Evolutionary conservation across 768 basidiomycete species (phyloP).

Genomic region (Paxillus ammoniavirescens): DNA sequence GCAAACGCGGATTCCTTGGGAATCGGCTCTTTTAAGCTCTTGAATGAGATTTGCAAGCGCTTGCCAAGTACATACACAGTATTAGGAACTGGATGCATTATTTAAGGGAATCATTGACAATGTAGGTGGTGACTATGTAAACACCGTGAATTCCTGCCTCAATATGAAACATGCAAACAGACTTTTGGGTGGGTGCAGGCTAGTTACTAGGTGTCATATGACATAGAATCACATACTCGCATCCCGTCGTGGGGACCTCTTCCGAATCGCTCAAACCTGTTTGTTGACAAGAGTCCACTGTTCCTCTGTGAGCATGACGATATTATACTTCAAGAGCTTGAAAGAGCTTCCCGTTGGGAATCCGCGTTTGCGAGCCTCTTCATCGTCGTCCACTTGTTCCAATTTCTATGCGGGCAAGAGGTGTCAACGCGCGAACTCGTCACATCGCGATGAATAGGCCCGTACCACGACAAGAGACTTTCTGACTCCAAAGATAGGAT

Average conservation of each 20-base stretch:
- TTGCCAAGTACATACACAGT: too few species aligned
- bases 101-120: too few species aligned
- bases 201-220: too few species aligned
- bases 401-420: slow-evolving; percentile 41
- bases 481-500: slow-evolving; percentile 83
- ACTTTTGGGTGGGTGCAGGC: too few species aligned
- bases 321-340: slow-evolving; percentile 46
- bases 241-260: neutral
- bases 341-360: slow-evolving; percentile 46
- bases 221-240: too few species aligned
- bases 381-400: slow-evolving; percentile 51
- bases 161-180: too few species aligned
- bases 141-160: too few species aligned
- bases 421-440: neutral
- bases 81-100: too few species aligned
- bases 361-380: slow-evolving; percentile 50
- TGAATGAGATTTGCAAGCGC: slow-evolving; percentile 21
- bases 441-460: slow-evolving; percentile 42
- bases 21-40: slow-evolving; percentile 47
- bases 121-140: too few species aligned
- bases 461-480: slow-evolving; percentile 70
- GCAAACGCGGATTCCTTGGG: slow-evolving; percentile 48
- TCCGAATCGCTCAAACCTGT: slow-evolving; percentile 13
- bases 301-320: slow-evolving; percentile 43
- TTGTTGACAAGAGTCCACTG: slow-evolving; percentile 36